Base-by-base conservation (phyloP, 1,284 basidiomycete genomes). In the Cutaneotrichosporon curvatum region DNA sequence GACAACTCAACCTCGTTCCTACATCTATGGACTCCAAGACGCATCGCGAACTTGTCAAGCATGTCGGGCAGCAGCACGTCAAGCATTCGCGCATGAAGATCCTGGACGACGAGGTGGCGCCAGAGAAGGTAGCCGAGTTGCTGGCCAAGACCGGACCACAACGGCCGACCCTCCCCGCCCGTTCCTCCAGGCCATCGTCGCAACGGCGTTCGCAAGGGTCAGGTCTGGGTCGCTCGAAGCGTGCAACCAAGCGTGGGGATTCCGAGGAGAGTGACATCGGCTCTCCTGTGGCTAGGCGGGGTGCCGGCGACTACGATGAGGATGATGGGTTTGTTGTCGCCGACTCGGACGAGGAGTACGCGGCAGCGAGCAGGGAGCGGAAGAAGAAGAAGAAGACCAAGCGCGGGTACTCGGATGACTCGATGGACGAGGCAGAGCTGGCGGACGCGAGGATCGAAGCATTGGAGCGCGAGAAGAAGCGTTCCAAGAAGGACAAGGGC, bases 241-340 rank as follows among this genome's bases (percentile, higher is more conserved):
- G 35, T 25, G 42, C 42, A 18, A 20, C 41, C 21, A 54, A 54
- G 43, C 52, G 52, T 34, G 52, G 37, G n/a, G 46, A 42, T 19
- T 40, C 40, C 32, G 48, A 50, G 31, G 52, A 51, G 22, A 48
- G 46, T 31, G 45, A 47, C 19, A 25, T 28, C 11, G 42, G 44
- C 34, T 19, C 40, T 38, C 44, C 45, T 15, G 37, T 28, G 37
- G 20, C 40, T 25, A 37, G 52, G 16, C 22, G 40, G 15, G 37
- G 45, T 15, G 48, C 44, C 15, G 32, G 47, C 33, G 57, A 59
- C 22, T 67, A 69, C 40, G 64, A 67, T 37, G 67, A 70, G 38
- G 65, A 70, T 44, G 68, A 70, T 50, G 68, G 68, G 20, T 70
- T 70, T 46, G 61, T 70, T 15, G 66, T 70, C 11, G 65, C 61